These are phyloP conservation scores for Botrytis fragariae DNA, from an alignment of 2,329 filamentous ascomycete genomes.

Conservation along the genomic window DNA sequence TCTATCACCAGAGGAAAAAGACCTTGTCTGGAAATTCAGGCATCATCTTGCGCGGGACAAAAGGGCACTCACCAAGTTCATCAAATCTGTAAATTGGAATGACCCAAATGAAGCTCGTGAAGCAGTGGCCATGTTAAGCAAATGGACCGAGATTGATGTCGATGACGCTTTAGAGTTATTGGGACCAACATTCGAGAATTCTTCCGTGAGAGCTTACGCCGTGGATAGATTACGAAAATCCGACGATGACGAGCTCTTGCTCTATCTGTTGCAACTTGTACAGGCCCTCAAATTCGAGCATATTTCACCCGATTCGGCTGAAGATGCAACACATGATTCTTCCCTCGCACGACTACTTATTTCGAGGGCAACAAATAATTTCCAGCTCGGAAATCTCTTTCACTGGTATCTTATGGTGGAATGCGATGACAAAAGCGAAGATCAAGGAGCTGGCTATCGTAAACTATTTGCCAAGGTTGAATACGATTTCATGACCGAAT, in stretches of 20 bases:
- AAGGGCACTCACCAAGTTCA: constrained; percentile 88
- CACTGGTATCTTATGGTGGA: constrained; percentile 99
- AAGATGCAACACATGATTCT: constrained; percentile 68
- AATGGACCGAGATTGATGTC: constrained; percentile 96
- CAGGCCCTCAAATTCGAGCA: constrained; percentile 94
- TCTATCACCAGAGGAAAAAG: constrained; percentile 86
- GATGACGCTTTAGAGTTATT: constrained; percentile 94
- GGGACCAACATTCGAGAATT: constrained; percentile 87
- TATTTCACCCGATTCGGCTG: constrained; percentile 60
- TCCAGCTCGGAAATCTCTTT: constrained; percentile 89
- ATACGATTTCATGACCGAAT: constrained; percentile 90
- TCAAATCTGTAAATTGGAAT: constrained; percentile 95
- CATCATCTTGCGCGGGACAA: constrained; percentile 94
- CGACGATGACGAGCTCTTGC: constrained; percentile 83
- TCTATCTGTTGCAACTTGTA: constrained; percentile 91
- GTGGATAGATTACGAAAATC: constrained; percentile 89
- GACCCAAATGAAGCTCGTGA: constrained; percentile 83
- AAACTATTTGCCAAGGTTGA: constrained; percentile 90
- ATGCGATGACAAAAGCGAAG: constrained; percentile 71
- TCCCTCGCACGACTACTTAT: constrained; percentile 89
- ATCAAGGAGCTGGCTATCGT: constrained; percentile 71
- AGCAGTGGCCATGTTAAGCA: constrained; percentile 82
- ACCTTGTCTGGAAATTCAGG: constrained; percentile 95
- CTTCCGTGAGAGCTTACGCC: constrained; percentile 85
- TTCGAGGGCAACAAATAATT: constrained; percentile 79